A percentile compares a stretch with the other conserved stretches of the same genome.
These are phyloP conservation scores for Vitis rotundifolia DNA, from an alignment of 164 flowering plant species.

Conservation along the genomic window DNA sequence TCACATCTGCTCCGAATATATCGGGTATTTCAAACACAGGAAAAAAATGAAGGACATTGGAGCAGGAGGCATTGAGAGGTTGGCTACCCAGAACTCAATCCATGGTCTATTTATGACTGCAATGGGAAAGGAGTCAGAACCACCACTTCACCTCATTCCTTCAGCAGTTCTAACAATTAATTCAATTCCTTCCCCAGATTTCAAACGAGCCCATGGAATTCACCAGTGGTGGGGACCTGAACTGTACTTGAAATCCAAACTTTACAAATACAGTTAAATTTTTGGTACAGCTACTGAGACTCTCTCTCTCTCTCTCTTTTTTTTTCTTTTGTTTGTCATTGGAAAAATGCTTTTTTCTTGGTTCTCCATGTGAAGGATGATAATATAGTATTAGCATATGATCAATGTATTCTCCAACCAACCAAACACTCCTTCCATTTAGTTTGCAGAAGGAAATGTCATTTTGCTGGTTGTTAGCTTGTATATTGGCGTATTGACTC, in stretches of 20 bases:
- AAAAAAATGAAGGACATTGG: conserved; percentile 72
- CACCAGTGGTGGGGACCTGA: conserved; percentile 77
- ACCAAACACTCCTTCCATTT: too few relatives aligned
- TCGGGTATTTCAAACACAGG: conserved; percentile 76
- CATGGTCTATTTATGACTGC: conserved; percentile 50
- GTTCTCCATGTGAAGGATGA: too few relatives aligned
- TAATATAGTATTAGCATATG: too few relatives aligned
- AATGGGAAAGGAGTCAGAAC: conserved; percentile 52
- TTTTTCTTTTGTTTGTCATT: too few relatives aligned
- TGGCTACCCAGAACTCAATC: conserved; percentile 65
- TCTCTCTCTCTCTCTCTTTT: too few relatives aligned
- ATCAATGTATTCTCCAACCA: too few relatives aligned
- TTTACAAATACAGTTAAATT: conserved; percentile 32
- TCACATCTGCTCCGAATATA: conserved; percentile 64
- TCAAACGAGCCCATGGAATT: conserved; percentile 66
- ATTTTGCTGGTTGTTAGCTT: too few relatives aligned
- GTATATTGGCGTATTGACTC: too few relatives aligned
- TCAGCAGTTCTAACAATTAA: conserved; percentile 59
- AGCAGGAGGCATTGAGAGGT: conserved; percentile 47
- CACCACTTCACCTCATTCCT: conserved; percentile 70
- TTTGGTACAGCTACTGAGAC: not conserved
- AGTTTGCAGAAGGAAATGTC: too few relatives aligned
- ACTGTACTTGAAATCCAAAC: conserved; percentile 35
- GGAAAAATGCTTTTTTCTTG: too few relatives aligned
- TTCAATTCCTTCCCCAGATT: conserved; percentile 32